Conservation (phyloP, 2,329 filamentous ascomycete genomes). For the Pseudogymnoascus sp. region DNA sequence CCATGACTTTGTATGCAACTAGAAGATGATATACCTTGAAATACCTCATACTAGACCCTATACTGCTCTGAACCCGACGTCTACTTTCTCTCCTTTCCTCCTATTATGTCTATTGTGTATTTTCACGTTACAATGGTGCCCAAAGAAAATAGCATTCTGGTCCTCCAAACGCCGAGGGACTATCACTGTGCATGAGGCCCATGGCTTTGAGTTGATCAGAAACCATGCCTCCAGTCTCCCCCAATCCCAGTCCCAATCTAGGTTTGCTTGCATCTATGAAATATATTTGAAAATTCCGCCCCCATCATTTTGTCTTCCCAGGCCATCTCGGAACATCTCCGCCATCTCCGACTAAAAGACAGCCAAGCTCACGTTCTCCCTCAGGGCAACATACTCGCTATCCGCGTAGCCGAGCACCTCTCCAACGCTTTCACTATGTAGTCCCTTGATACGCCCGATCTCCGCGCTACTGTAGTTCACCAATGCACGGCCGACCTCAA, state of each 20-base stretch:
- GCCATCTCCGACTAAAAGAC: slow-evolving; percentile 33
- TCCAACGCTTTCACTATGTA: slow-evolving; percentile 74
- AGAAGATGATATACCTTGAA: slow-evolving; percentile 5
- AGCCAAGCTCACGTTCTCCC: slow-evolving; percentile 77
- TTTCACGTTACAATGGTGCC: background rate
- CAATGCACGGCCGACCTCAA: slow-evolving; percentile 79
- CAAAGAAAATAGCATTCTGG: background rate
- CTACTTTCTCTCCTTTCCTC: background rate
- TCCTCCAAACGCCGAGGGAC: background rate
- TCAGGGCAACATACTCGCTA: slow-evolving; percentile 84
- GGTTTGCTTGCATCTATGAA: background rate
- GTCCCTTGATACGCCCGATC: slow-evolving; percentile 75
- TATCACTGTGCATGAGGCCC: background rate
- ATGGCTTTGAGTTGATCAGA: slow-evolving; percentile 1
- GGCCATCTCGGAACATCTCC: too few species aligned
- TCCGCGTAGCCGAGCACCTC: slow-evolving; percentile 82
- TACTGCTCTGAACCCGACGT: background rate
- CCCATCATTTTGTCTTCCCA: background rate
- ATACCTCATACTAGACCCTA: slow-evolving; percentile 5
- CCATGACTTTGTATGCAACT: slow-evolving; percentile 1
- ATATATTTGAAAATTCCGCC: background rate
- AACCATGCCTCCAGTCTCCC: background rate
- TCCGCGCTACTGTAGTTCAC: slow-evolving; percentile 90
- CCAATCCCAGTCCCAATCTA: slow-evolving; percentile 3
- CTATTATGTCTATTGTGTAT: background rate